Evolutionary conservation across 2,329 filamentous ascomycete species (phyloP), one percentile per base, ranked within the genome.

Genomic region (Periconia macrospinosa): DNA sequence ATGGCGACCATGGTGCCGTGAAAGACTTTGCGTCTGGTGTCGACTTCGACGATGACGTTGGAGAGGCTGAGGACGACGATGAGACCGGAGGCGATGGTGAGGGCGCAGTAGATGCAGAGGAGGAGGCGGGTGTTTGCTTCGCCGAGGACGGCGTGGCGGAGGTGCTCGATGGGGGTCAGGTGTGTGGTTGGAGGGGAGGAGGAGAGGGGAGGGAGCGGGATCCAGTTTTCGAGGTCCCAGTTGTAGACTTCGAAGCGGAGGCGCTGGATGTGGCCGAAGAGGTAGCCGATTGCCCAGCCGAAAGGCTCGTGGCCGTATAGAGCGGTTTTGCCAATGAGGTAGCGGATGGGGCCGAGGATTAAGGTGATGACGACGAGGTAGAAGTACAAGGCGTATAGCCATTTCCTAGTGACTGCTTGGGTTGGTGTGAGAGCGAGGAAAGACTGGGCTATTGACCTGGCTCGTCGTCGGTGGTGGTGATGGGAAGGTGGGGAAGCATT

Each of bases 1-100:
- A 99, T 97, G 52, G 86, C 86, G 8, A 97, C 93, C 89, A 97
- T 97, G 83, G 93, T 96, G 62, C 95, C 95, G 73, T 99, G 94
- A 72, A 99, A 99, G 20, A 97, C 90, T 74, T 99, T 99, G 47
- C 94, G 86, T 47, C 94, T 85, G 1, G 94, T 99, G 75, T 99
- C 94, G 45, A 99, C 93, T 75, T 97, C 92, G 61, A 90, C 92
- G 47, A 44, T 15, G 41, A 90, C 79, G 2, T 86, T 79, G 41
- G 88, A 90, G 37, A 96, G 82, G 41, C 82, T 84, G 49, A 94
- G 84, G 8, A 97, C 90, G 3, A 90, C 80, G 10, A 86, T 76
- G 35, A 97, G 81, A 1, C 93, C 94, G 1, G 85, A 69, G 15
- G 83, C 70, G 15, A 97, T 82, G 50, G 95, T 85, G 3, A 75